Base-by-base conservation (phyloP, 2,329 filamentous ascomycete genomes). In the Parasarocladium wereldwijsianum region DNA sequence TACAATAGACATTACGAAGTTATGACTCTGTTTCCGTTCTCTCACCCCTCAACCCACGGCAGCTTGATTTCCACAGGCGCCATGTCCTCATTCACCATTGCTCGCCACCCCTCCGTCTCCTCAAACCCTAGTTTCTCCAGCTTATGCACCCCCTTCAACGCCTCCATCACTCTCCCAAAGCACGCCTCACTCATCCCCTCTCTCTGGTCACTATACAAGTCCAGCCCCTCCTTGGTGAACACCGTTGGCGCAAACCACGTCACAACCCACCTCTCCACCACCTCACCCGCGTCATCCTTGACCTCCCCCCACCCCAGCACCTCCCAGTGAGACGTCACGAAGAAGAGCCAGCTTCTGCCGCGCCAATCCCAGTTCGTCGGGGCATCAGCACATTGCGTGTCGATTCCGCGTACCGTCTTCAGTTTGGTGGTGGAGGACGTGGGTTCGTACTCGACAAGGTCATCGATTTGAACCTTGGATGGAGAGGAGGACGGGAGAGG, bases 161-260 rank as follows among this genome's bases (percentile, higher is more conserved):
- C 69, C 24, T 52, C 50, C 46, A 67, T 60, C 36, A 87, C 69
- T 16, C 47, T 58, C 29, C 51, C 55, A 22, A 74, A 61, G 31
- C 72, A 69, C 45, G 58, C 64, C 33, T 65, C 55, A 32, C 61
- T 65, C 38, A 83, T 38, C 0, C 79, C 78, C 37, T 64, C 66
- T 30, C 54, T 63, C 11, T 64, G 60, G 40, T 78, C 64, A 26
- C 70, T 74, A 50, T 87, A 90, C 8, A 92, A 52, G 52, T 93
- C 84, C 17, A 93, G 44, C 0, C 84, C 84, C 33, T 83, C 80
- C 38, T 78, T 77, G 6, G 83, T 90, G 42, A 93, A 92, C 25
- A 86, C 41, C 15, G 81, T 92, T 44, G 80, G 76, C 38, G 76
- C 75, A 51, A 93, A 93, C 64, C 77, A 87, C 4, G 81, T 92